These are phyloP conservation scores for Teunomyces stri DNA, from an alignment of 805 yeast species.

Conservation along the genomic window DNA sequence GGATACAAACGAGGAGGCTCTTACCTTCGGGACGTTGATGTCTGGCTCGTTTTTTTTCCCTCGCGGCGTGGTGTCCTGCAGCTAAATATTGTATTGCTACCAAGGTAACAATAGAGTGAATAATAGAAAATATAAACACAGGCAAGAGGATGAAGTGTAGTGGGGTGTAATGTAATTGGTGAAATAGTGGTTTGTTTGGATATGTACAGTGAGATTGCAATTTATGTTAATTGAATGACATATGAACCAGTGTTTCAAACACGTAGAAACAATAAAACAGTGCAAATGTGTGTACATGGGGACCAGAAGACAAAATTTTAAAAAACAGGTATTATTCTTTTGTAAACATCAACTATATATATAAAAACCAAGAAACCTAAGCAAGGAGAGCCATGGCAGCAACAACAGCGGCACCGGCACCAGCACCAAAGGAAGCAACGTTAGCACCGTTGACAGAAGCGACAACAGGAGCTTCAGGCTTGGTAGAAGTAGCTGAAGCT, in stretches of 20 bases:
- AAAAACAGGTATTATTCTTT: background rate
- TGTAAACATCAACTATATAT: background rate
- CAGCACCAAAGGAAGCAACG: slow-evolving; percentile 14
- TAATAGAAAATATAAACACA: no score
- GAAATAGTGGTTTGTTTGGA: no score
- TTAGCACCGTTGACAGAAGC: slow-evolving; percentile 18
- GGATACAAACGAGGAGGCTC: background rate
- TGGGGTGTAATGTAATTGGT: no score
- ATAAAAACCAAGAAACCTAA: slow-evolving; percentile 1
- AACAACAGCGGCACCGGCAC: slow-evolving; percentile 12
- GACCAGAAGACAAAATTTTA: no score
- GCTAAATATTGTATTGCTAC: background rate
- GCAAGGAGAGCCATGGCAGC: slow-evolving; percentile 14
- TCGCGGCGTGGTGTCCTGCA: background rate
- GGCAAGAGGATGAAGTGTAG: no score
- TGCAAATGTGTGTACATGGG: no score
- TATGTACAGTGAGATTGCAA: no score
- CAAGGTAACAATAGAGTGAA: background rate
- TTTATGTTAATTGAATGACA: no score
- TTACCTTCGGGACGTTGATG: background rate
- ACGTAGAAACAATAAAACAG: no score
- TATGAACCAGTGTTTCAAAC: no score
- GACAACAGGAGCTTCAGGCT: slow-evolving; percentile 14
- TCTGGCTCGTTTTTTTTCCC: background rate
- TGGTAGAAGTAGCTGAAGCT: slow-evolving; percentile 20